Conservation (phyloP, 306 rosid species). For the Gastrolobium villosum region DNA sequence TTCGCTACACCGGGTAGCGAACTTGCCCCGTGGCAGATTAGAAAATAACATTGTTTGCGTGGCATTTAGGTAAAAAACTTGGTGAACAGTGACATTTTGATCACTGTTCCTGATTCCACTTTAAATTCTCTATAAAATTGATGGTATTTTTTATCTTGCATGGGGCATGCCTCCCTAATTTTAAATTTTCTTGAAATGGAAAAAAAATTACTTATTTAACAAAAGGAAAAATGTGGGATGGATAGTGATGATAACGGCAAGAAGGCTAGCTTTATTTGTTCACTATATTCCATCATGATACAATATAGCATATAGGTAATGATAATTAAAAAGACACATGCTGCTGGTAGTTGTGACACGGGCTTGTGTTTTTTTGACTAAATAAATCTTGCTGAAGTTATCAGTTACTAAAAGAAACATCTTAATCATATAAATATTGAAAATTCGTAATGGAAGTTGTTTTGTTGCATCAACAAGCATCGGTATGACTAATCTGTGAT, state of each 20-base stretch:
- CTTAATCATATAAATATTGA: background rate
- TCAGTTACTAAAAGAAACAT: background rate
- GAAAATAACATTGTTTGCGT: too few species aligned
- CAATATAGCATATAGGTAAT: slow-evolving; percentile 3
- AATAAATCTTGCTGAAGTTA: background rate
- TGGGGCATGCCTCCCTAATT: too few species aligned
- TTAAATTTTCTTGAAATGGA: background rate
- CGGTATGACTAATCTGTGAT: background rate
- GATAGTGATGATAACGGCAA: slow-evolving; percentile 10
- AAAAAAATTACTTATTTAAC: background rate
- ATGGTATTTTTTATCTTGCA: too few species aligned
- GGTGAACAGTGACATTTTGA: too few species aligned
- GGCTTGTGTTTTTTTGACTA: background rate
- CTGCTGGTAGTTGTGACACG: slow-evolving; percentile 33
- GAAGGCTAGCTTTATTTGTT: slow-evolving; percentile 3
- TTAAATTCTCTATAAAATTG: too few species aligned
- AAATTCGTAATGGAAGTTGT: background rate
- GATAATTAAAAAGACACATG: slow-evolving; percentile 8
- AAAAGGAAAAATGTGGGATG: background rate
- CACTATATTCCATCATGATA: background rate
- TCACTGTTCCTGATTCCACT: too few species aligned
- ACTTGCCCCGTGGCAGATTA: too few species aligned
- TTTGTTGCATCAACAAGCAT: background rate
- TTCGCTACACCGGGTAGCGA: too few species aligned
- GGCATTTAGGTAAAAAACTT: too few species aligned